phyloP scores from a whole-genome alignment of 2,329 filamentous ascomycete genomes.

The Venturiaceae sp. region DNA sequence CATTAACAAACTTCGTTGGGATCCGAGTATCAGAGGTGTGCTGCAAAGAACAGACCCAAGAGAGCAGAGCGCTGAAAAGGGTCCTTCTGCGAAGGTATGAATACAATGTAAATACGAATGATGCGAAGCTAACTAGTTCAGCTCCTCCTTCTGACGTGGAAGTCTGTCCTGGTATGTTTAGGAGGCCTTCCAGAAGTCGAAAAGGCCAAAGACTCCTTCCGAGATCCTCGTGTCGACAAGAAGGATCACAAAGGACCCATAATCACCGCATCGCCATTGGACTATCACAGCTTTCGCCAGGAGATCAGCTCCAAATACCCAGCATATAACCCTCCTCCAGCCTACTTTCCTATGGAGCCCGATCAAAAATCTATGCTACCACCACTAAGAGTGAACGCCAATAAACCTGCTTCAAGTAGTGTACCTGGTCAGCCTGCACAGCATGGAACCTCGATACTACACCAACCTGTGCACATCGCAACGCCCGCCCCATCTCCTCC shows the following conservation, averaged over 20 bases:
- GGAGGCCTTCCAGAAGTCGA: slow-evolving; percentile 68
- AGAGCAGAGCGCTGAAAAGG: slow-evolving; percentile 1
- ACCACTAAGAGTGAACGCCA: slow-evolving; percentile 66
- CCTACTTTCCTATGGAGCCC: slow-evolving; percentile 73
- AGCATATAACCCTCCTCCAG: slow-evolving; percentile 82
- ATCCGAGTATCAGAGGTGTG: slow-evolving; percentile 17
- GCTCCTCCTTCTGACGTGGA: slow-evolving; percentile 83
- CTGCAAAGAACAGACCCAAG: slow-evolving; percentile 2
- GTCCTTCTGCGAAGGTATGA: slow-evolving; percentile 24
- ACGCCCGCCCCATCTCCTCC: slow-evolving; percentile 93
- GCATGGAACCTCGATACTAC: slow-evolving; percentile 61
- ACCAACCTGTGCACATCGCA: slow-evolving; percentile 97
- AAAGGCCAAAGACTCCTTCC: slow-evolving; percentile 62
- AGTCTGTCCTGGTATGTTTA: slow-evolving; percentile 76
- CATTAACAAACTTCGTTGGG: slow-evolving; percentile 43
- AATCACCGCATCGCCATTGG: slow-evolving; percentile 86
- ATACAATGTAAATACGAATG: neutral
- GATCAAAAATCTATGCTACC: slow-evolving; percentile 89
- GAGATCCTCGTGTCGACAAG: slow-evolving; percentile 36
- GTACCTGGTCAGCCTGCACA: slow-evolving; percentile 44
- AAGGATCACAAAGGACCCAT: slow-evolving; percentile 58
- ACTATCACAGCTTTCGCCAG: slow-evolving; percentile 93
- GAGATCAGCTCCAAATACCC: slow-evolving; percentile 98
- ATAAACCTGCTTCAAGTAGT: slow-evolving; percentile 40
- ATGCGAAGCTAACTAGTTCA: slow-evolving; percentile 13